These are phyloP conservation scores for Adansonia grandidieri DNA, from an alignment of 441 rosid species.

Conservation along the genomic window DNA sequence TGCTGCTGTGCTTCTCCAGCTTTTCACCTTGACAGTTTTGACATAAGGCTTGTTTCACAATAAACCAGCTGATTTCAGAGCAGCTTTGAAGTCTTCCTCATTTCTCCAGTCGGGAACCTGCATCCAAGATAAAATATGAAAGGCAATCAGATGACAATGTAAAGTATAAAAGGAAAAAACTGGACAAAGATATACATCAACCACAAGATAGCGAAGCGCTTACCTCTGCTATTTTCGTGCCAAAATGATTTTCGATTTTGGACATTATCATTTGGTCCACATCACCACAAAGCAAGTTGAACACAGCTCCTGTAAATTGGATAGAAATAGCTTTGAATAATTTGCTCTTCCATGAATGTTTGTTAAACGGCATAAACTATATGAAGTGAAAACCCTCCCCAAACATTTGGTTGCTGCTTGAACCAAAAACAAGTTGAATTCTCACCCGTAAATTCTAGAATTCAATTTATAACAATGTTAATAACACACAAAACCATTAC, in stretches of 20 bases:
- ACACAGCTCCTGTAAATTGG: slow-evolving; percentile 70
- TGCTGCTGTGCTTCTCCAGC: background rate
- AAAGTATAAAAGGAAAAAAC: slow-evolving; percentile 1
- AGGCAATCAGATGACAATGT: slow-evolving; percentile 8
- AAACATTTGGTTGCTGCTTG: background rate
- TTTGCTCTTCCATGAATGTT: background rate
- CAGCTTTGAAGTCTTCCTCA: slow-evolving; percentile 61
- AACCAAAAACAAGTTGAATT: background rate
- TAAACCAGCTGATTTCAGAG: slow-evolving; percentile 70
- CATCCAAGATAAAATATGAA: slow-evolving; percentile 3
- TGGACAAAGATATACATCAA: background rate
- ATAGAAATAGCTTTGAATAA: slow-evolving; percentile 18
- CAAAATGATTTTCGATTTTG: slow-evolving; percentile 75
- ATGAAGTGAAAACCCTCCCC: background rate
- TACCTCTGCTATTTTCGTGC: slow-evolving; percentile 57
- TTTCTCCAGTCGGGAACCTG: slow-evolving; percentile 68
- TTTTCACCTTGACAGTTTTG: background rate
- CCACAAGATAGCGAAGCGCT: background rate
- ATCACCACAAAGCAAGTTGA: slow-evolving; percentile 63
- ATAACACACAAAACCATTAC: background rate
- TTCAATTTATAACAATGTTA: too few relatives aligned
- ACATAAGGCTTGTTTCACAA: slow-evolving; percentile 30
- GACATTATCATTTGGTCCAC: slow-evolving; percentile 59
- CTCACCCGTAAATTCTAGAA: too few relatives aligned
- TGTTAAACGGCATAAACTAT: background rate